Evolutionary conservation across 257 asterid species (phyloP), one percentile per base, ranked within the genome.

Genomic region (Cinchona pubescens): DNA sequence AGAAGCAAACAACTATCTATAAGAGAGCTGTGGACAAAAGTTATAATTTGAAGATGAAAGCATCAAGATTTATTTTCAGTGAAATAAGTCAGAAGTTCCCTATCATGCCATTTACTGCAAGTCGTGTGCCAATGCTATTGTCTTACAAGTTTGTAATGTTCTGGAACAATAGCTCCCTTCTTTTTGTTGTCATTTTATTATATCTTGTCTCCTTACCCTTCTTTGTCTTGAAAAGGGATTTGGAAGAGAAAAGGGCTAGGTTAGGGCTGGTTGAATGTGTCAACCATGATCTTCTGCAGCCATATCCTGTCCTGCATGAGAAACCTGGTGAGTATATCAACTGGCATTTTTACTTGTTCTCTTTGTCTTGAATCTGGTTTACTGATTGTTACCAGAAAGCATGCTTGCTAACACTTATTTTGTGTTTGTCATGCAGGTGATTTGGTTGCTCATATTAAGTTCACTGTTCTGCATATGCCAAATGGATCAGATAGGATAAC

Each of bases 191-290:
- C 25, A 25, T 38, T 38, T 37, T 43, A 34, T 45, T 35, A 0
- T 53, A 34, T 16, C 11, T 34, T 46, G 16, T 43, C 46, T 29
- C 37, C 60, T 56, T 40, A 16, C 38, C 15, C 32, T 3, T 46
- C 37, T 72, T 25, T 62, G 18, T 11, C 58, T 49, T n/a, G 18
- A 66, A 72, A 83, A 94, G 98, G 91, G 96, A 92, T 76, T 89
- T 94, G 90, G 97, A 94, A 83, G 98, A 94, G 86, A 94, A 94
- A 85, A 90, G 97, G 66, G 96, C 96, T 71, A 91, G 94, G 32
- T 74, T 94, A 66, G 98, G 98, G 66, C 85, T 94, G 18, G 94
- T 90, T 15, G 98, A 94, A 83, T 94, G 97, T 79, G 93, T 94
- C 61, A 89, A 88, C 80, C 98, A 94, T 13, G 97, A 94, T 42